phyloP scores from a whole-genome alignment of 257 asterid species.

The Nicotiana benthamiana region DNA sequence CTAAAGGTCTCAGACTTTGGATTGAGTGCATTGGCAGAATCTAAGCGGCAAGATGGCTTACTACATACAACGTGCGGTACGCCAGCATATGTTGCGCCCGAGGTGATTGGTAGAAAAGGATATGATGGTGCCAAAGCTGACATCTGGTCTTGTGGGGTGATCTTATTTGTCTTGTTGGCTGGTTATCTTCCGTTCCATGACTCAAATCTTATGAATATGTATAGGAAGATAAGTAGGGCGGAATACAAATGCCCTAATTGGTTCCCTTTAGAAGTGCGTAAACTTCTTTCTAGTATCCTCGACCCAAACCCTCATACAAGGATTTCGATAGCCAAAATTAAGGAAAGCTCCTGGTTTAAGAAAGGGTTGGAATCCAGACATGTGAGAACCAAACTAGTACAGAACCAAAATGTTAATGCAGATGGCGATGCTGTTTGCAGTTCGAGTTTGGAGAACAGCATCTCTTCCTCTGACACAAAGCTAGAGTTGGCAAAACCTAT shows the following conservation, averaged over 20 bases:
- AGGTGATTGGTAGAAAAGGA: slow-evolving; percentile 54
- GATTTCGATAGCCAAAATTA: slow-evolving; percentile 43
- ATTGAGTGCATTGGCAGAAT: slow-evolving; percentile 51
- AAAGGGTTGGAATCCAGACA: slow-evolving; percentile 30
- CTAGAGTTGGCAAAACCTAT: slow-evolving; percentile 26
- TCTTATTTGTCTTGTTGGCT: slow-evolving; percentile 55
- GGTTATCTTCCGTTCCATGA: slow-evolving; percentile 64
- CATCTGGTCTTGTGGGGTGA: slow-evolving; percentile 80
- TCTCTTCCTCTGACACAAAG: slow-evolving; percentile 4
- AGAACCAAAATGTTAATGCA: slow-evolving; percentile 14
- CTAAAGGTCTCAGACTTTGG: slow-evolving; percentile 79
- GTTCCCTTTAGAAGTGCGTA: slow-evolving; percentile 48
- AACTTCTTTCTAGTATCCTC: slow-evolving; percentile 46
- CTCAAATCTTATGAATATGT: slow-evolving; percentile 59
- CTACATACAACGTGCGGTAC: slow-evolving; percentile 85
- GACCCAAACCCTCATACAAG: slow-evolving; percentile 64
- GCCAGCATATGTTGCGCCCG: slow-evolving; percentile 78
- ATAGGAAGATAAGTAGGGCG: slow-evolving; percentile 46
- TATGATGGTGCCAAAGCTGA: slow-evolving; percentile 73
- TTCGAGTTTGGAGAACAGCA: neutral
- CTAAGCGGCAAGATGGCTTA: slow-evolving; percentile 56
- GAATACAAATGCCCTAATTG: slow-evolving; percentile 56
- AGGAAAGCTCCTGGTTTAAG: slow-evolving; percentile 60
- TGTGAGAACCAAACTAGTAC: neutral
- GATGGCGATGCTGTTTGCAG: slow-evolving; percentile 5